Conservation (phyloP, 1,284 basidiomycete species). For the Apiotrichum gamsii region DNA sequence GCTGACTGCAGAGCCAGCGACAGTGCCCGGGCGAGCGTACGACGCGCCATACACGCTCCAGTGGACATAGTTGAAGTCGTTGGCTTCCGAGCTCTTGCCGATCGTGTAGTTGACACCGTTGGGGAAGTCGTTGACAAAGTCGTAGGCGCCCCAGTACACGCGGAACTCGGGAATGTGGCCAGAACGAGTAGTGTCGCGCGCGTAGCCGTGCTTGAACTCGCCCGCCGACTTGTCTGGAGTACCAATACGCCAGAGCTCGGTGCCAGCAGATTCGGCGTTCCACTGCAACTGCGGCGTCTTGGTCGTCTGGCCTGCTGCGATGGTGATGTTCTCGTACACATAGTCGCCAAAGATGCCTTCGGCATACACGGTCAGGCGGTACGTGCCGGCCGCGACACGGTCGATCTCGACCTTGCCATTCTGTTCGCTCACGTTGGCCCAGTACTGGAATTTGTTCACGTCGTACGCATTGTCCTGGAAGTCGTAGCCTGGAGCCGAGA, state of each 20-base stretch:
- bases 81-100: constrained; percentile 19
- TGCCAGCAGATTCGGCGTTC: constrained; percentile 25
- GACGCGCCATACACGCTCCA: constrained; percentile 25
- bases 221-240: constrained; percentile 27
- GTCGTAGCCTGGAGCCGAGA: constrained; percentile 26
- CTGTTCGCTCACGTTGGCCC: constrained; percentile 21
- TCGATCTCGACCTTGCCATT: constrained; percentile 24
- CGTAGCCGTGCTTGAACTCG: constrained; percentile 29
- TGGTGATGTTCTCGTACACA: constrained; percentile 24
- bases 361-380: constrained; percentile 36
- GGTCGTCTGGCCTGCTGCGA: constrained; percentile 19
- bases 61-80: constrained; percentile 32
- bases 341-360: constrained; percentile 36
- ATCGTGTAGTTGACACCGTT: constrained; percentile 28
- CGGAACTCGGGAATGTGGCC: constrained; percentile 25
- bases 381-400: constrained; percentile 32
- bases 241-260: constrained; percentile 35
- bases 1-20: constrained; percentile 17
- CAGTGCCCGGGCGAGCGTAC: constrained; percentile 7
- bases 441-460: constrained; percentile 31
- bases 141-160: constrained; percentile 30
- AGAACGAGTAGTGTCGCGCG: constrained; percentile 17
- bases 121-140: constrained; percentile 32
- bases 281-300: constrained; percentile 14
- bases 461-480: constrained; percentile 30